phyloP scores from a whole-genome alignment of 163 green algal genomes.

The Coccomyxa subellipsoidea region DNA sequence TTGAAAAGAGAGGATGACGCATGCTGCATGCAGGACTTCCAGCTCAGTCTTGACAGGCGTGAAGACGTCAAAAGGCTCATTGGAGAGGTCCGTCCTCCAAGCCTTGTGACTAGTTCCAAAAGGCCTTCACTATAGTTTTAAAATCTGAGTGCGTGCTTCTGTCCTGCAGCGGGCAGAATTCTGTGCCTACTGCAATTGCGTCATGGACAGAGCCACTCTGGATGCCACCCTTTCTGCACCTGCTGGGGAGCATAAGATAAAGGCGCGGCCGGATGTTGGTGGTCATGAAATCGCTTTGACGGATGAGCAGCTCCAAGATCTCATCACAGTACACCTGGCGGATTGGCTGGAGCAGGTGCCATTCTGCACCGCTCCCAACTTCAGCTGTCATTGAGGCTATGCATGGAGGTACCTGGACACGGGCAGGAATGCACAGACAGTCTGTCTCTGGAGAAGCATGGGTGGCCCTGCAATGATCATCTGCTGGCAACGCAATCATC shows the following conservation, averaged over 20 bases:
- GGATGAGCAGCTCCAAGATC: conserved; percentile 36
- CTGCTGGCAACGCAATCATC: too few relatives aligned
- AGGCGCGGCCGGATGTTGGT: background rate
- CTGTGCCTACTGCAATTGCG: conserved; percentile 7
- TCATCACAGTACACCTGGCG: conserved; percentile 40
- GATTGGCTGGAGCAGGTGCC: conserved; percentile 19
- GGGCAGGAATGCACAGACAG: too few relatives aligned
- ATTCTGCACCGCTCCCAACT: background rate
- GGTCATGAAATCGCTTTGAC: background rate
- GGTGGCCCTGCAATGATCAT: background rate
- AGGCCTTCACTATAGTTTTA: too few relatives aligned
- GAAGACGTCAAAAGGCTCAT: conserved; percentile 4
- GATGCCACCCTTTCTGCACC: background rate
- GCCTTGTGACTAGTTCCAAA: too few relatives aligned
- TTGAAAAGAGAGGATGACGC: too few relatives aligned
- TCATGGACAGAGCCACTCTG: conserved; percentile 14
- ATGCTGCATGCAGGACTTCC: conserved; percentile 20
- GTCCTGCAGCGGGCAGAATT: conserved; percentile 11
- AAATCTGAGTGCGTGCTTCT: background rate
- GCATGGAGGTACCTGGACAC: too few relatives aligned
- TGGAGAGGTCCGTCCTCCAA: background rate
- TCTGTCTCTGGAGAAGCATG: too few relatives aligned
- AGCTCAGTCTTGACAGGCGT: background rate
- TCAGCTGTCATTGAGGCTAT: too few relatives aligned
- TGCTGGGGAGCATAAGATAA: background rate